A percentile compares a stretch with the other conserved stretches of the same genome.
Evolutionary conservation across 768 basidiomycete species (phyloP).

Genomic region (Holtermannia corniformis): DNA sequence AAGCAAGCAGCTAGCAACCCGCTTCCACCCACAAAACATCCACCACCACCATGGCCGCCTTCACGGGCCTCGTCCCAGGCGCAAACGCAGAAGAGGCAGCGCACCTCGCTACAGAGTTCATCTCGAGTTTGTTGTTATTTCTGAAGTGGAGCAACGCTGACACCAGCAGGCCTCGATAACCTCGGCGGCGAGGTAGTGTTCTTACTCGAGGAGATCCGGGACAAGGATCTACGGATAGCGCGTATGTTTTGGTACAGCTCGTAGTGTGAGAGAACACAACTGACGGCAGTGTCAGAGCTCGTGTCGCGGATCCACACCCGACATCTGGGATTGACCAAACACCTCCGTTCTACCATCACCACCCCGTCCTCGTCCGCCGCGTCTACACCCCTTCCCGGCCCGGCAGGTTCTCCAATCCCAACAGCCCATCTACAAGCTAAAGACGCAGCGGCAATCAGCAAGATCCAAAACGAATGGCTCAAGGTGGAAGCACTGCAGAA

Average conservation of each 20-base stretch:
- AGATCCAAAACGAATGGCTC: constrained; percentile 32
- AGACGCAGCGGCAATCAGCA: constrained; percentile 27
- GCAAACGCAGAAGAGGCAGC: constrained; percentile 35
- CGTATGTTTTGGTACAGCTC: constrained; percentile 18
- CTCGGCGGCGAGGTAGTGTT: constrained; percentile 33
- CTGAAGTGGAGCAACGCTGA: background rate
- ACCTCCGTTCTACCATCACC: constrained; percentile 1
- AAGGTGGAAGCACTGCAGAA: constrained; percentile 35
- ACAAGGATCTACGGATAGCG: constrained; percentile 31
- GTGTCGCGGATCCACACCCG: constrained; percentile 25
- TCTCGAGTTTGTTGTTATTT: constrained; percentile 20
- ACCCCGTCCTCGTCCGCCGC: constrained; percentile 6
- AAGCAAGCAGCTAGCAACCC: no score
- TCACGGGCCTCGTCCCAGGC: background rate
- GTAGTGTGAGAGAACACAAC: background rate
- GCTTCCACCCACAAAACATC: background rate
- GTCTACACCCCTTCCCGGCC: constrained; percentile 15
- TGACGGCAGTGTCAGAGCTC: constrained; percentile 13
- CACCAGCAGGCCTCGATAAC: constrained; percentile 30
- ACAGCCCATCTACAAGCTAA: constrained; percentile 19
- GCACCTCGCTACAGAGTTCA: constrained; percentile 27
- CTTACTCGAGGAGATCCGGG: constrained; percentile 34
- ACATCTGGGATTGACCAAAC: constrained; percentile 23
- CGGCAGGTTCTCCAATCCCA: constrained; percentile 17
- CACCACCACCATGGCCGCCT: background rate